Percentiles rank a stretch among this genome's conserved stretches.
These are phyloP conservation scores for Pichia sp. DNA, from an alignment of 1,139 yeast species.

Conservation along the genomic window DNA sequence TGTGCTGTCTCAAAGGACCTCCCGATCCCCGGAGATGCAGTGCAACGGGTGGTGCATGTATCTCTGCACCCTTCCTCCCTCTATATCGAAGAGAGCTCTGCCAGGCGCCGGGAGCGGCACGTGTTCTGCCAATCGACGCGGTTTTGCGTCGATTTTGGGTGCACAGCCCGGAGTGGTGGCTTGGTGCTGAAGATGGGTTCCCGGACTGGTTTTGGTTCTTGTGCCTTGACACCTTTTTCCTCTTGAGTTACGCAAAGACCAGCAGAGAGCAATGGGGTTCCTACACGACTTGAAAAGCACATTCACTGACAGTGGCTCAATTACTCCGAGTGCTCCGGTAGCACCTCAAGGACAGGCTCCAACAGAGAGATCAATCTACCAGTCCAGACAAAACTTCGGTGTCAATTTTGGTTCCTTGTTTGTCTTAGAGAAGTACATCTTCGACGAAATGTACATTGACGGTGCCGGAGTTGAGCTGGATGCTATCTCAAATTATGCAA, in stretches of 20 bases:
- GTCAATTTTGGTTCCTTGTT: constrained; percentile 87
- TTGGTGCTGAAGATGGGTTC: neutral
- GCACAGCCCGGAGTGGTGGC: too few species aligned
- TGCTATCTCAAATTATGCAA: constrained; percentile 53
- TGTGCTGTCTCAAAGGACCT: neutral
- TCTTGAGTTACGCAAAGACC: too few species aligned
- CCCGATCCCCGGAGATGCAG: too few species aligned
- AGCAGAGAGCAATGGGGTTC: too few species aligned
- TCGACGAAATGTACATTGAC: constrained; percentile 51
- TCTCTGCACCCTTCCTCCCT: too few species aligned
- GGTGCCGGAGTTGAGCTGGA: constrained; percentile 68
- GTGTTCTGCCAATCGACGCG: constrained; percentile 13
- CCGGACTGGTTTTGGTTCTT: too few species aligned
- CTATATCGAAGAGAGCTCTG: too few species aligned
- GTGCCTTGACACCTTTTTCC: neutral
- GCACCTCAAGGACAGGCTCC: constrained; percentile 37
- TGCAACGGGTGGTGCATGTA: too few species aligned
- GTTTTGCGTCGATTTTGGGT: neutral
- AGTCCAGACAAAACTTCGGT: constrained; percentile 71
- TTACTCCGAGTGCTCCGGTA: constrained; percentile 20
- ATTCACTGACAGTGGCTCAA: constrained; percentile 7
- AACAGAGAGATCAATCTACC: constrained; percentile 53
- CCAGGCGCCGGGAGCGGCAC: neutral
- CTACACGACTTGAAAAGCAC: constrained; percentile 21
- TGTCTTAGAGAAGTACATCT: constrained; percentile 77